phyloP scores from a whole-genome alignment of 176 grass and related monocot genomes.

The Oryza nivara region DNA sequence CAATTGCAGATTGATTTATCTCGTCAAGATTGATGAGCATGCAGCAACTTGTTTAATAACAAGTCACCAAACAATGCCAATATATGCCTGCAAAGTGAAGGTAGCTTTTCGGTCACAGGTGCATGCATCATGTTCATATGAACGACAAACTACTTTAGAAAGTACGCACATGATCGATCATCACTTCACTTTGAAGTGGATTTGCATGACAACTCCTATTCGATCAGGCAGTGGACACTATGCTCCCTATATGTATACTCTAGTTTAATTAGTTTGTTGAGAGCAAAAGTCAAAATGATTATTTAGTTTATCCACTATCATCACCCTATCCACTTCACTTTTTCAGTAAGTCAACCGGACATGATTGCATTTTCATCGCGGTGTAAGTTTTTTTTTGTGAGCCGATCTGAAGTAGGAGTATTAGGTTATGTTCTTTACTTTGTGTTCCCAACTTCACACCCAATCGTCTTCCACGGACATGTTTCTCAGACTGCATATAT shows the following conservation, averaged over 20 bases:
- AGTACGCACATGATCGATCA: background rate
- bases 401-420: too few relatives aligned
- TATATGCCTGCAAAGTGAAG: background rate
- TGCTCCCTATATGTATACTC: background rate
- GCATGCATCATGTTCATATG: background rate
- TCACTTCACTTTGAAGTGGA: background rate
- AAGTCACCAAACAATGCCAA: background rate
- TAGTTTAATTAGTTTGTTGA: background rate
- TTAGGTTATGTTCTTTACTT: too few relatives aligned
- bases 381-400: background rate
- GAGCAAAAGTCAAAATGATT: background rate
- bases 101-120: background rate
- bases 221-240: background rate
- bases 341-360: background rate
- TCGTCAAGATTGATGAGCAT: background rate
- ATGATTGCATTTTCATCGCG: background rate
- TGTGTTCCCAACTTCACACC: too few relatives aligned
- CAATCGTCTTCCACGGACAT: too few relatives aligned
- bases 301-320: background rate
- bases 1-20: background rate
- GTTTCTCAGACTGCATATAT: too few relatives aligned
- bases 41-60: background rate
- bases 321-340: background rate
- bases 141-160: background rate
- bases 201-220: background rate